phyloP scores from a whole-genome alignment of 352 stramenopile species.

The Phytophthora pinifolia region DNA sequence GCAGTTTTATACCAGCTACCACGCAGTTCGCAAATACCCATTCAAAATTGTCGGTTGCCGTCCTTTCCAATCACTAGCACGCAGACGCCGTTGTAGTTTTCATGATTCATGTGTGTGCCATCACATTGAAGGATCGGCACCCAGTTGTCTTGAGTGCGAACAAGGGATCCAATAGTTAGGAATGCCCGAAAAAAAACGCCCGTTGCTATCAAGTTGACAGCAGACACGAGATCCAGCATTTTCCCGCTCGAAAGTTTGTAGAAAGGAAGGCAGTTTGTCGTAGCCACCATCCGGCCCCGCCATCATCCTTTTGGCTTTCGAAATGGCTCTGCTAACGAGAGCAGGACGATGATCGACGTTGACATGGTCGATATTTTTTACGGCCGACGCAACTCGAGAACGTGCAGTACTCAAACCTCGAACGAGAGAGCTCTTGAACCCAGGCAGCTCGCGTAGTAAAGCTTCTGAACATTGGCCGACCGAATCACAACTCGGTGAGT shows the following conservation, averaged over 20 bases:
- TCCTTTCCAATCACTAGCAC: background rate
- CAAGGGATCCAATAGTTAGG: background rate
- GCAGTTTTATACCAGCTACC: background rate
- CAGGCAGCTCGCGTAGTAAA: too few relatives aligned
- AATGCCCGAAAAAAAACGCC: too few relatives aligned
- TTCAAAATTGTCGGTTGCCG: conserved; percentile 3
- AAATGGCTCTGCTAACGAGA: background rate
- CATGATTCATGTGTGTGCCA: background rate
- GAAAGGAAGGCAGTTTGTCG: background rate
- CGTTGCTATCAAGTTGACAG: too few relatives aligned
- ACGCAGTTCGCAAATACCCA: background rate
- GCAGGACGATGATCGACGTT: conserved; percentile 1
- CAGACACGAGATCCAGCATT: background rate
- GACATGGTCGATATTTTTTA: background rate
- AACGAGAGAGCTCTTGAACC: too few relatives aligned
- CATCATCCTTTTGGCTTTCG: background rate
- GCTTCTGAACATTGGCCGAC: background rate
- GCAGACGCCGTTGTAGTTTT: background rate
- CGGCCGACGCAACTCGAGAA: background rate
- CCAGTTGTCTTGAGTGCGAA: background rate
- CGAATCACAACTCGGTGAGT: background rate
- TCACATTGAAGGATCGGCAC: background rate
- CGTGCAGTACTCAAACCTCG: too few relatives aligned
- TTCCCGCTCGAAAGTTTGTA: background rate
- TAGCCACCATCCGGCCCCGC: background rate